phyloP scores from a whole-genome alignment of 2,329 filamentous ascomycete species.

The Fulvia fulva region DNA sequence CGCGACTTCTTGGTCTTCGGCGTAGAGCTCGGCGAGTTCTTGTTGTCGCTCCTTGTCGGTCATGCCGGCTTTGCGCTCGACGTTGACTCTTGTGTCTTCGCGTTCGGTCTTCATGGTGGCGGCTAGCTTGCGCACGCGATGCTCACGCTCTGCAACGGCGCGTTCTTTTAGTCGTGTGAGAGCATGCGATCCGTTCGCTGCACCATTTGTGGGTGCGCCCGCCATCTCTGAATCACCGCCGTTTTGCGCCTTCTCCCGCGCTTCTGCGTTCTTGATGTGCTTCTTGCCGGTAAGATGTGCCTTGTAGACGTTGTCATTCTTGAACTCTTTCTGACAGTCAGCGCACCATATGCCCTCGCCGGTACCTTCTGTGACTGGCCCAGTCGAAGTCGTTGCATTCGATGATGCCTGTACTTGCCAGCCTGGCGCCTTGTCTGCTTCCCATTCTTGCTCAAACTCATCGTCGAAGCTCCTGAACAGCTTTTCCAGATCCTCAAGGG shows the following conservation, averaged over 20 bases:
- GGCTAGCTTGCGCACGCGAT: conserved; percentile 73
- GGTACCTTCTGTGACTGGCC: conserved; percentile 50
- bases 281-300: conserved; percentile 87
- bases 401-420: conserved; percentile 58
- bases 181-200: conserved; percentile 16
- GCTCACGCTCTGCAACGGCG: conserved; percentile 84
- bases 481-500: conserved; percentile 79
- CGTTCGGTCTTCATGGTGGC: conserved; percentile 82
- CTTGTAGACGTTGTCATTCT: conserved; percentile 91
- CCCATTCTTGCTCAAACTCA: conserved; percentile 82
- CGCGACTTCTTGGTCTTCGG: conserved; percentile 55
- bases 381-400: conserved; percentile 24
- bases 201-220: conserved; percentile 12
- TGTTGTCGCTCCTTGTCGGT: conserved; percentile 92
- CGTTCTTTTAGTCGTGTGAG: conserved; percentile 69
- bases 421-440: conserved; percentile 70
- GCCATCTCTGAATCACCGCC: conserved; percentile 27
- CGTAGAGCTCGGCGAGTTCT: conserved; percentile 83
- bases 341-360: conserved; percentile 79
- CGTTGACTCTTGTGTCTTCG: conserved; percentile 85
- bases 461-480: conserved; percentile 71
- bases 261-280: conserved; percentile 78
- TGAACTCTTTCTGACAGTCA: conserved; percentile 92
- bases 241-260: conserved; percentile 45
- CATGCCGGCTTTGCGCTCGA: conserved; percentile 96